These are phyloP conservation scores for Hemisphaericaspora subhashii DNA, from an alignment of 1,139 yeast genomes.

Conservation along the genomic window DNA sequence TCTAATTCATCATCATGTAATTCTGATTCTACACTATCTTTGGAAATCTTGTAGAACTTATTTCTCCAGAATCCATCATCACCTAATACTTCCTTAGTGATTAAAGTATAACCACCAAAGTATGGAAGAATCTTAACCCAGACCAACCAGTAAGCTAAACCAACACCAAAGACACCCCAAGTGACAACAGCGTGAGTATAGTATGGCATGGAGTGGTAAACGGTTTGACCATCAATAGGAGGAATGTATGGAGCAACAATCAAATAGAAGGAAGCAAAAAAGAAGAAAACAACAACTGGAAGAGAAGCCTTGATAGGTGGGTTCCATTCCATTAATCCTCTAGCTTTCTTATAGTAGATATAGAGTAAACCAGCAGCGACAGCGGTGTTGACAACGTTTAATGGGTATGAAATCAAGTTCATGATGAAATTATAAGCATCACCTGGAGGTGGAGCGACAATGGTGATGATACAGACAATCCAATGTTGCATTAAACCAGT, in stretches of 20 bases:
- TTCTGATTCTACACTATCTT: slow-evolving; percentile 20
- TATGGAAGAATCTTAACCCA: slow-evolving; percentile 65
- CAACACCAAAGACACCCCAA: slow-evolving; percentile 73
- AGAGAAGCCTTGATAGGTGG: slow-evolving; percentile 74
- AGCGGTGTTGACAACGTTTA: slow-evolving; percentile 50
- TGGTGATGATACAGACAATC: slow-evolving; percentile 49
- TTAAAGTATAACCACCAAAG: slow-evolving; percentile 57
- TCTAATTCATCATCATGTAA: slow-evolving; percentile 12
- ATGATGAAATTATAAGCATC: slow-evolving; percentile 50
- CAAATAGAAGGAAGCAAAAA: slow-evolving; percentile 66
- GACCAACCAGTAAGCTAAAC: slow-evolving; percentile 68
- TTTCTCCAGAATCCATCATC: slow-evolving; percentile 78
- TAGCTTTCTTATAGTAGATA: slow-evolving; percentile 46
- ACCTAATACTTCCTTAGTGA: slow-evolving; percentile 60
- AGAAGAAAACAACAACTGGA: slow-evolving; percentile 64
- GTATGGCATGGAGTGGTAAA: slow-evolving; percentile 69
- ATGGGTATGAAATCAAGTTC: slow-evolving; percentile 51
- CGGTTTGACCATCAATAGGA: slow-evolving; percentile 64
- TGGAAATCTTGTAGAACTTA: slow-evolving; percentile 47
- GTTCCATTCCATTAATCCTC: slow-evolving; percentile 61
- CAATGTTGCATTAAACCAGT: slow-evolving; percentile 64
- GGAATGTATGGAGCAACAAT: slow-evolving; percentile 82
- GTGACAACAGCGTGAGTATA: slow-evolving; percentile 83
- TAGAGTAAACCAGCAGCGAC: slow-evolving; percentile 44
- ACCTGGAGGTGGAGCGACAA: slow-evolving; percentile 51